These are phyloP conservation scores for Rhytidhysteron rufulum DNA, from an alignment of 2,329 filamentous ascomycete genomes.

Conservation along the genomic window DNA sequence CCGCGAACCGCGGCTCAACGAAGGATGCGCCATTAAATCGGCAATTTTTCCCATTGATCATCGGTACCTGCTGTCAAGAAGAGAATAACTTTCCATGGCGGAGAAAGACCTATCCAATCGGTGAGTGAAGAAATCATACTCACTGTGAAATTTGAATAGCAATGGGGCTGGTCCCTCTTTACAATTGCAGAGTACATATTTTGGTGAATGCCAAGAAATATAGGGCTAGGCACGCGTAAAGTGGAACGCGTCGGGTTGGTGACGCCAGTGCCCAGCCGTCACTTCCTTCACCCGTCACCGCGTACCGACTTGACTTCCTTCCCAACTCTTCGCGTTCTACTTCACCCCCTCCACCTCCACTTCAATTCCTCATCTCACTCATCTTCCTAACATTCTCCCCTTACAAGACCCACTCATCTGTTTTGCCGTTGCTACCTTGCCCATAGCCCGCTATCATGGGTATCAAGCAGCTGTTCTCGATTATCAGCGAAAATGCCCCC, in stretches of 20 bases:
- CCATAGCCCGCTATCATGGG: conserved; percentile 24
- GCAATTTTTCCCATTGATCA: no score
- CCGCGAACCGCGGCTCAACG: no score
- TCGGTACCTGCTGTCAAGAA: no score
- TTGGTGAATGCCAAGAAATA: neutral
- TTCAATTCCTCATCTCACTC: neutral
- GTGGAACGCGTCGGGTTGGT: neutral
- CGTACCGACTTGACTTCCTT: neutral
- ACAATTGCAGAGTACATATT: no score
- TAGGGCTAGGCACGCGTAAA: conserved; percentile 3
- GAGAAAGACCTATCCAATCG: no score
- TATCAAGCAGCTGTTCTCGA: conserved; percentile 44
- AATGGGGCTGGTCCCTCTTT: no score
- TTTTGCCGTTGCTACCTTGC: neutral
- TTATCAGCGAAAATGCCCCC: conserved; percentile 75
- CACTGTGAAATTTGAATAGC: no score
- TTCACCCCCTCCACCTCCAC: neutral
- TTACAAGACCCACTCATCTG: neutral
- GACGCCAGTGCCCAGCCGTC: neutral
- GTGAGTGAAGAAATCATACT: no score
- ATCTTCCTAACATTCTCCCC: neutral
- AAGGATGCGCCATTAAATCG: no score
- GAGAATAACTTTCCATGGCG: no score
- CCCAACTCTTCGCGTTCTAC: neutral
- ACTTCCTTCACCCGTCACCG: neutral